These are phyloP conservation scores for Blastomyces percursus DNA, from an alignment of 2,329 filamentous ascomycete species.

Conservation along the genomic window DNA sequence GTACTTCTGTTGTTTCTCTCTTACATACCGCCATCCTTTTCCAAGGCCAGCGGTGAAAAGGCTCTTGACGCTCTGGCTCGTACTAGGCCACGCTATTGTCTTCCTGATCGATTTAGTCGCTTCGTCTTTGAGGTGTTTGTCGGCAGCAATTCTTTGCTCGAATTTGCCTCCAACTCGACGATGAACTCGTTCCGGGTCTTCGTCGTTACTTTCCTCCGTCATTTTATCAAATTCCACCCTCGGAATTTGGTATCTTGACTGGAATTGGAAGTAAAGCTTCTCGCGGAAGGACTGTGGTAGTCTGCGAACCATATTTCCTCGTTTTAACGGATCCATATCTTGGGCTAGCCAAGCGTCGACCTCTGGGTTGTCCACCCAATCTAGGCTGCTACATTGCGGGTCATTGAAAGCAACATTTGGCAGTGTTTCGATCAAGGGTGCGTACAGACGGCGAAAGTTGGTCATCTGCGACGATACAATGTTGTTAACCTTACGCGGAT, in stretches of 20 bases:
- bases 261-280: conserved; percentile 89
- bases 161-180: conserved; percentile 71
- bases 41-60: conserved; percentile 63
- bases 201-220: conserved; percentile 63
- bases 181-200: conserved; percentile 54
- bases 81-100: conserved; percentile 88
- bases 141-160: conserved; percentile 69
- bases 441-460: conserved; percentile 85
- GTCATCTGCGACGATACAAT: conserved; percentile 86
- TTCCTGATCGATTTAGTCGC: conserved; percentile 69
- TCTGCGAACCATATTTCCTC: conserved; percentile 92
- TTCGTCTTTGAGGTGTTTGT: conserved; percentile 57
- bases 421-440: conserved; percentile 75
- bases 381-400: conserved; percentile 43
- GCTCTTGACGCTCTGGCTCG: conserved; percentile 76
- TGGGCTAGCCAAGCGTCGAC: conserved; percentile 62
- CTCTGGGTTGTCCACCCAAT: conserved; percentile 54
- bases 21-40: conserved; percentile 62
- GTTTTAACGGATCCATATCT: conserved; percentile 83
- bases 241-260: conserved; percentile 78
- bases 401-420: conserved; percentile 77
- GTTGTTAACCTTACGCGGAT: conserved; percentile 84
- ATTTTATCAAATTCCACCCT: conserved; percentile 73
- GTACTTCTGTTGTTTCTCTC: conserved; percentile 67
- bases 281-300: conserved; percentile 77